These are phyloP conservation scores for Smittium mucronatum DNA, from an alignment of 371 early-diverging fungal genomes.

Conservation along the genomic window DNA sequence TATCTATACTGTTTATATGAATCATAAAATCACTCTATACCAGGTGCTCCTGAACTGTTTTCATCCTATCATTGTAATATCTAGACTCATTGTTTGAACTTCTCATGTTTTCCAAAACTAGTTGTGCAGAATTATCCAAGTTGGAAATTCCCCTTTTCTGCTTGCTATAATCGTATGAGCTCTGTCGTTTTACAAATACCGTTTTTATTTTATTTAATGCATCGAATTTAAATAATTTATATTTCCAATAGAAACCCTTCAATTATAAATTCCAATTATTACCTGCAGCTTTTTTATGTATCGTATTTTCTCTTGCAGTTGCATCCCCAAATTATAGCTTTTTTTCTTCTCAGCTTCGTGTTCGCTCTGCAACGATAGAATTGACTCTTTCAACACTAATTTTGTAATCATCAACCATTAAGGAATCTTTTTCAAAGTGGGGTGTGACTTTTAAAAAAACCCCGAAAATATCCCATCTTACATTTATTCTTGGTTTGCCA, in stretches of 20 bases:
- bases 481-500: conserved; percentile 10
- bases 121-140: neutral
- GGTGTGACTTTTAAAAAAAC: neutral
- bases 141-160: neutral
- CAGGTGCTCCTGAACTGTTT: neutral
- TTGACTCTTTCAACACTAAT: conserved; percentile 1
- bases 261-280: neutral
- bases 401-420: neutral
- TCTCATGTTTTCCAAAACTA: neutral
- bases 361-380: neutral
- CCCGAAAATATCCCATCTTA: neutral
- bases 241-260: neutral
- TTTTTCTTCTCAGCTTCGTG: conserved; percentile 9
- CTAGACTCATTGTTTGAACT: neutral
- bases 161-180: neutral
- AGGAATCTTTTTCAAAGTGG: neutral
- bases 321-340: neutral
- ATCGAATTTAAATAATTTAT: neutral
- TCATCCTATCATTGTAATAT: neutral
- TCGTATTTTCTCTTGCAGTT: conserved; percentile 10
- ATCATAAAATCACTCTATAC: neutral
- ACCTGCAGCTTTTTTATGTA: conserved; percentile 8
- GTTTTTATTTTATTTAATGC: neutral
- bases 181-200: neutral
- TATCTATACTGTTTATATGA: neutral